Evolutionary conservation across 495 filamentous ascomycete genomes (phyloP).

Genomic region (Viridothelium virens): DNA sequence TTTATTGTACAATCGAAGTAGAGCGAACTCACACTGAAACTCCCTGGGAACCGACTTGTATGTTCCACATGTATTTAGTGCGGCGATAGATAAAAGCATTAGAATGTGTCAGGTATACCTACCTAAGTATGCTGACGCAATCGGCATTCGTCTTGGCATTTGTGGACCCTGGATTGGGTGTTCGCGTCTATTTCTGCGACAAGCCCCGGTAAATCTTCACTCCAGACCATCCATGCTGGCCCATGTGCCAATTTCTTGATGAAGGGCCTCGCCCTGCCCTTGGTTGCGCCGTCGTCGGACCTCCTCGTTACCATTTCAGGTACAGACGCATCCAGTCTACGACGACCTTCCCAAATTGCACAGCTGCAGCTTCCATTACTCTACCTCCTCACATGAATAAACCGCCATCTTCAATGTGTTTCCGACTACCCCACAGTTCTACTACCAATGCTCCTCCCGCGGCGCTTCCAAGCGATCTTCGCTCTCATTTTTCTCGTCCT

Average conservation of each 20-base stretch:
- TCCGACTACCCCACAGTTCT: neutral
- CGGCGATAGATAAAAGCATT: no score
- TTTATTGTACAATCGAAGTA: no score
- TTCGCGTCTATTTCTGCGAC: neutral
- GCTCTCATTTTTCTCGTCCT: neutral
- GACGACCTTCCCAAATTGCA: neutral
- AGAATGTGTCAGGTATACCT: no score
- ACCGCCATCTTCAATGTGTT: neutral
- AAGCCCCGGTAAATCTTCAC: neutral
- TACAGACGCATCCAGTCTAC: neutral
- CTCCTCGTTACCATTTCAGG: neutral
- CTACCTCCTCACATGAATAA: neutral
- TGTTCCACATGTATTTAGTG: no score
- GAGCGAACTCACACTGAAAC: no score
- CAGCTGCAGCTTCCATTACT: neutral
- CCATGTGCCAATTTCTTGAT: neutral
- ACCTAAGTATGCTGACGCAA: no score
- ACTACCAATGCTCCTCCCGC: slow-evolving; percentile 1
- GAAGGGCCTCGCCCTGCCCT: neutral
- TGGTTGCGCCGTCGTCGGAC: neutral
- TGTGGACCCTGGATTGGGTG: neutral
- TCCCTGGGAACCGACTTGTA: no score
- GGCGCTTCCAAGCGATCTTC: slow-evolving; percentile 1
- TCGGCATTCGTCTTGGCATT: neutral
- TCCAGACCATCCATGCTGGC: neutral